A percentile compares a stretch with the other conserved stretches of the same genome.
Evolutionary conservation across 2,329 filamentous ascomycete genomes (phyloP).

Genomic region (Ascosphaera acerosa): DNA sequence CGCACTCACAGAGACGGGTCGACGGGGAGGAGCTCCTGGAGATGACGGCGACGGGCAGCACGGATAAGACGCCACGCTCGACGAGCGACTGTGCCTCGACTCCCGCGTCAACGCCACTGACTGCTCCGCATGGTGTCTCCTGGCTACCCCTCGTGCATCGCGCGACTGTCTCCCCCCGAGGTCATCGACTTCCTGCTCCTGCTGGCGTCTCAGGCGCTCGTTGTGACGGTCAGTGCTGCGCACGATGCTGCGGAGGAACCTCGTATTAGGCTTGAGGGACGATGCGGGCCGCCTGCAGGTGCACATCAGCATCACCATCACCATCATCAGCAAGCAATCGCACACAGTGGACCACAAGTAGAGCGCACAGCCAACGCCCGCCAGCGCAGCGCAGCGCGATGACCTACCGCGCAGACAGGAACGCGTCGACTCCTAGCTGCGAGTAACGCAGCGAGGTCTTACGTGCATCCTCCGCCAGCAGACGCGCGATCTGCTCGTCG

Average conservation of each 20-base stretch:
- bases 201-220: constrained; percentile 57
- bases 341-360: neutral
- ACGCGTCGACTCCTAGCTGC: constrained; percentile 45
- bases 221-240: constrained; percentile 77
- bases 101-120: no score
- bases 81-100: no score
- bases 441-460: constrained; percentile 50
- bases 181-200: constrained; percentile 62
- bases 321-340: neutral
- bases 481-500: constrained; percentile 53
- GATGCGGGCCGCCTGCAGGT: neutral
- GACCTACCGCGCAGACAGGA: constrained; percentile 28
- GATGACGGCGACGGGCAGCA: no score
- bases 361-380: neutral
- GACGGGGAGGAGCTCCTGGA: no score
- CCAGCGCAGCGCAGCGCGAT: constrained; percentile 2
- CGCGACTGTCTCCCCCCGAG: no score
- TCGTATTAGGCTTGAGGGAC: constrained; percentile 74
- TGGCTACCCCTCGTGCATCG: no score
- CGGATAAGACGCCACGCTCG: no score
- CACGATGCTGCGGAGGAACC: constrained; percentile 71
- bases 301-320: neutral
- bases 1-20: no score
- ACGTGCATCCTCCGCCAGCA: constrained; percentile 59
- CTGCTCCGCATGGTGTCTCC: no score